A percentile compares a stretch with the other conserved stretches of the same genome.
Evolutionary conservation across 306 rosid genomes (phyloP).

Genomic region (Hippophae rhamnoides): DNA sequence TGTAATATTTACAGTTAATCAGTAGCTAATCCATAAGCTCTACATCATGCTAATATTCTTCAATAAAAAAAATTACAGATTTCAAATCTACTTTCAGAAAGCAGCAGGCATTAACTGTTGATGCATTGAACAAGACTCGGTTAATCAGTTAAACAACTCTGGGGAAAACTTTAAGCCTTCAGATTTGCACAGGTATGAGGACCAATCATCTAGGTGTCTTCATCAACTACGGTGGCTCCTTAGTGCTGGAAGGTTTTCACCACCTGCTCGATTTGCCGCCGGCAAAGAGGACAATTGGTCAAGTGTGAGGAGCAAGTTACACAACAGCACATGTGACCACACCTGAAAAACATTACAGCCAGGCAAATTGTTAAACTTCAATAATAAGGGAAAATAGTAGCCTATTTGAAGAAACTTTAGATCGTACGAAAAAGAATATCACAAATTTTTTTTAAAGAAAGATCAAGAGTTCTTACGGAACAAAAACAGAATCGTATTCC

Average conservation of each 20-base stretch:
- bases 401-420: background rate
- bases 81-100: too few relatives aligned
- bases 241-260: slow-evolving; percentile 95
- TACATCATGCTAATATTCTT: too few relatives aligned
- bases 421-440: background rate
- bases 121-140: too few relatives aligned
- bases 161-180: slow-evolving; percentile 2
- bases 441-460: background rate
- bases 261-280: slow-evolving; percentile 65
- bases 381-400: background rate
- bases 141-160: background rate
- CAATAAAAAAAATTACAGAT: too few relatives aligned
- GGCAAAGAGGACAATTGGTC: slow-evolving; percentile 90
- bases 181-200: slow-evolving; percentile 14
- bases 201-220: slow-evolving; percentile 1
- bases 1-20: too few relatives aligned
- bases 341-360: slow-evolving; percentile 41
- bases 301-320: slow-evolving; percentile 72
- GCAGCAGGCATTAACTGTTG: too few relatives aligned
- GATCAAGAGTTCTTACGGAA: slow-evolving; percentile 58
- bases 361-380: slow-evolving; percentile 12
- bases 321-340: slow-evolving; percentile 99
- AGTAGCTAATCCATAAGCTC: too few relatives aligned
- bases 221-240: slow-evolving; percentile 18
- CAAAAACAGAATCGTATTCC: slow-evolving; percentile 89